phyloP scores from a whole-genome alignment of 805 yeast genomes.

The Candida koratica region DNA sequence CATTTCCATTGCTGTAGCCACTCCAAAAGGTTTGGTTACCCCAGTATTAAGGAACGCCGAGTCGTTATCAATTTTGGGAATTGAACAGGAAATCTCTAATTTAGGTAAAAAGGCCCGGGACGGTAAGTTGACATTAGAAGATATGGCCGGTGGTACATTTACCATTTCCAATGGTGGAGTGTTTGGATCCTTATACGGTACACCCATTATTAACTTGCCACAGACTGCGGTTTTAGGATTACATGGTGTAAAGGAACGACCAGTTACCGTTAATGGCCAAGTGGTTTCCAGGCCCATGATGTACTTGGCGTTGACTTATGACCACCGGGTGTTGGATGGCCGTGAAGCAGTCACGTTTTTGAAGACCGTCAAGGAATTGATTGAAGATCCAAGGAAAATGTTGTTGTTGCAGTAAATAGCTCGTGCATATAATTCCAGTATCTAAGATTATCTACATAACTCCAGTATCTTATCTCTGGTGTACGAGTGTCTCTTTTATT shows the following conservation, averaged over 20 bases:
- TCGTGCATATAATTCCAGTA: no score
- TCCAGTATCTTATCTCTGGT: no score
- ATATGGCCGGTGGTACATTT: constrained; percentile 99
- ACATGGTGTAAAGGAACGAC: constrained; percentile 97
- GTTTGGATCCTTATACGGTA: constrained; percentile 95
- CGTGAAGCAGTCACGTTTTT: constrained; percentile 98
- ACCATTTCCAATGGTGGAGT: constrained; percentile 99
- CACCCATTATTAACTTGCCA: constrained; percentile 97
- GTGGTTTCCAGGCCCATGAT: constrained; percentile 98
- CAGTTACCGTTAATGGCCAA: constrained; percentile 94
- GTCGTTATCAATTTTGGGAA: constrained; percentile 78
- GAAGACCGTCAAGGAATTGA: constrained; percentile 91
- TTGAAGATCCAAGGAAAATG: constrained; percentile 99
- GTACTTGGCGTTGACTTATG: constrained; percentile 98
- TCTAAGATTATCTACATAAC: no score
- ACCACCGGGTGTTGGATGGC: constrained; percentile 96
- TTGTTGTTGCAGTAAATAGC: constrained; percentile 39
- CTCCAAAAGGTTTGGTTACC: constrained; percentile 98
- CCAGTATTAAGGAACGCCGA: constrained; percentile 98
- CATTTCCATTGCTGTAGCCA: constrained; percentile 94
- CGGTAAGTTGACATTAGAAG: constrained; percentile 93
- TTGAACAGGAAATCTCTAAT: constrained; percentile 78
- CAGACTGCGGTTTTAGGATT: constrained; percentile 97
- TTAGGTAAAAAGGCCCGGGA: constrained; percentile 94
- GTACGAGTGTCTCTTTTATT: no score